Conservation (phyloP, 2,329 filamentous ascomycete species). For the Colletotrichum orchidophilum region DNA sequence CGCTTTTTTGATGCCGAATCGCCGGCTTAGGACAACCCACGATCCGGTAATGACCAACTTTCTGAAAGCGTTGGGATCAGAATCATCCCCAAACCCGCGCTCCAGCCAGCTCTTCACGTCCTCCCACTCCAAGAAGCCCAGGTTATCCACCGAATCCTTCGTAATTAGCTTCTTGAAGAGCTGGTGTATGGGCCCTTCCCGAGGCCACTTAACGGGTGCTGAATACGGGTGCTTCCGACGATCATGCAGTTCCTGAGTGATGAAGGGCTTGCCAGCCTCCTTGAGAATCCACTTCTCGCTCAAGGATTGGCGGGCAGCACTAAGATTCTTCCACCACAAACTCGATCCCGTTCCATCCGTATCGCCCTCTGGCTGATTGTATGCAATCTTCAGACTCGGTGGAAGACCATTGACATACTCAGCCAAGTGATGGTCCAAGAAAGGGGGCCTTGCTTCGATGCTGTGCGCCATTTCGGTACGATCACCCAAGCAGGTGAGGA, state of each 20-base stretch:
- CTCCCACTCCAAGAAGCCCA: conserved; percentile 54
- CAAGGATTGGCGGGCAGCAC: conserved; percentile 38
- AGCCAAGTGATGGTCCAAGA: conserved; percentile 44
- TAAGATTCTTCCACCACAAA: conserved; percentile 30
- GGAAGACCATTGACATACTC: conserved; percentile 39
- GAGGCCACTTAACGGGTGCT: conserved; percentile 53
- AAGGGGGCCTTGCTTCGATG: conserved; percentile 46
- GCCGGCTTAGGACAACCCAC: conserved; percentile 27
- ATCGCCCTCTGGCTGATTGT: not conserved
- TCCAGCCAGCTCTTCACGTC: conserved; percentile 40
- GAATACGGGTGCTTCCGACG: conserved; percentile 58
- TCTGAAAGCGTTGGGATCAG: conserved; percentile 37
- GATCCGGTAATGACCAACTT: conserved; percentile 6
- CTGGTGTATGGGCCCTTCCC: conserved; percentile 52
- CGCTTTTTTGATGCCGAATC: conserved; percentile 20
- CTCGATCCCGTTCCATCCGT: conserved; percentile 20
- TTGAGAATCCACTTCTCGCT: conserved; percentile 61
- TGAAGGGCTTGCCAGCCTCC: conserved; percentile 46
- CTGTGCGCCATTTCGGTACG: conserved; percentile 49
- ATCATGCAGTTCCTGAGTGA: conserved; percentile 60
- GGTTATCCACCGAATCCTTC: conserved; percentile 44
- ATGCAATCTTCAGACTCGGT: conserved; percentile 20
- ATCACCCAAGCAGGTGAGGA: conserved; percentile 45
- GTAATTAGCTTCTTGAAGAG: conserved; percentile 45
- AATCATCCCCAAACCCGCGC: conserved; percentile 49